Evolutionary conservation across 2,329 filamentous ascomycete genomes (phyloP), one percentile per base, ranked within the genome.

Genomic region (Cladosporium sp.): DNA sequence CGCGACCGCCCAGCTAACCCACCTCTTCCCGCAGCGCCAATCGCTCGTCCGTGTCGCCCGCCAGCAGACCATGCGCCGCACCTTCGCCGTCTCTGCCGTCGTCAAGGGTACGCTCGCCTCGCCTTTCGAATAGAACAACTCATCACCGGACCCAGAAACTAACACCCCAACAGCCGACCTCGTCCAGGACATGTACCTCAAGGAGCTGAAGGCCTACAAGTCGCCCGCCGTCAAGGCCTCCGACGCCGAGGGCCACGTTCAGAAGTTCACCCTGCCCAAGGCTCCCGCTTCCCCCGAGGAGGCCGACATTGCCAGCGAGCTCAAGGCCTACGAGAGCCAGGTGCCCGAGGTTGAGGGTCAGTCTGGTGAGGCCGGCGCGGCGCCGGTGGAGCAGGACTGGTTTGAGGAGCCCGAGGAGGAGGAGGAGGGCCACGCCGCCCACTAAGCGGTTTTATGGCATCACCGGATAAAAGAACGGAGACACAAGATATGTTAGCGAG

Each of bases 141-240:
- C 32, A 43, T n/a, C 18, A n/a, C 28, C 28, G 51, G 51, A 16
- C 51, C 26, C 14, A 46, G n/a, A 21, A 26, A 61, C 65, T 53
- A 34, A 67, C 28, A 7, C 6, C 7, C 28, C 67, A 98, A 21
- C 36, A 58, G 95, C 92, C 88, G 95, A 99, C 81, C 88, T 97
- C 76, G 92, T 99, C 75, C 95, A 98, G 83, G 94, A 98, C 79
- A 88, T 99, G 78, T 99, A 99, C 86, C 89, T 99, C 74, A 91
- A 90, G 81, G 93, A 98, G 83, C 89, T 99, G 78, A 95, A 94
- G 84, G 88, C 88, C 82, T 98, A 97, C 90, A 98, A 98, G 88
- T 84, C 89, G 70, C 84, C 91, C 65, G 84, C 88, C 72, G 79
- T 94, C 83, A 97, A 97, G 86, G 86, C 92, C 70, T 87, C 88